phyloP scores from a whole-genome alignment of 108 stramenopile genomes.

The Pseudonitzschia delicatissima region DNA sequence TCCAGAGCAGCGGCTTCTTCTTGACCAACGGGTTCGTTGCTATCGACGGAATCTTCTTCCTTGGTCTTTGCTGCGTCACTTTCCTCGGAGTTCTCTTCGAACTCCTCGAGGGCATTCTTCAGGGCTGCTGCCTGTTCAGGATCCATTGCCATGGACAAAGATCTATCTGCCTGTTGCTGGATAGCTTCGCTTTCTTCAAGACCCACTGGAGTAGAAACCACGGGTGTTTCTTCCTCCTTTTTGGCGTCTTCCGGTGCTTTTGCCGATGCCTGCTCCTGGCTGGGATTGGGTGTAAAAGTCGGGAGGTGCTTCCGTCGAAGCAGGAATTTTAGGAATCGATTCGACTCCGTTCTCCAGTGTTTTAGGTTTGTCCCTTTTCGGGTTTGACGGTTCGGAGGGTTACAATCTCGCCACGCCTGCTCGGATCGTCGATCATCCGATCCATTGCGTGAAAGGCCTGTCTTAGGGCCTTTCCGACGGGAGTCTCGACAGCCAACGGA shows the following conservation, averaged over 20 bases:
- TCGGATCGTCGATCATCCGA: slow-evolving; percentile 70
- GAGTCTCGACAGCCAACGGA: slow-evolving; percentile 5
- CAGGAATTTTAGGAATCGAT: neutral
- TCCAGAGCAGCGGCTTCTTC: slow-evolving; percentile 47
- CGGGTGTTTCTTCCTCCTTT: neutral
- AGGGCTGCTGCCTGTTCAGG: slow-evolving; percentile 3
- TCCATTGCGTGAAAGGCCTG: slow-evolving; percentile 80
- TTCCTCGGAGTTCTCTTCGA: neutral
- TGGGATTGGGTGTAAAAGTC: neutral
- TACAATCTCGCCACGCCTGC: slow-evolving; percentile 26
- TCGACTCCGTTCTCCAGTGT: neutral
- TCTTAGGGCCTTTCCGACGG: slow-evolving; percentile 60
- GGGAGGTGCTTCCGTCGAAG: neutral
- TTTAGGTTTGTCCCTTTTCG: neutral
- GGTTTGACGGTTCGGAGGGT: slow-evolving; percentile 34
- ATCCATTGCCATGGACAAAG: neutral
- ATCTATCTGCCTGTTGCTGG: slow-evolving; percentile 2
- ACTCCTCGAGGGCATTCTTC: slow-evolving; percentile 1
- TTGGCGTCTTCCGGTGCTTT: neutral
- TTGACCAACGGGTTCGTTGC: slow-evolving; percentile 30
- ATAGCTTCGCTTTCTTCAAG: neutral
- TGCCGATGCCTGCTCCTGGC: neutral
- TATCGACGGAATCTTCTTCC: slow-evolving; percentile 38
- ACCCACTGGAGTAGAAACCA: neutral
- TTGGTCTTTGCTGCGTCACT: neutral